phyloP scores from a whole-genome alignment of 768 basidiomycete genomes.

The Boletus reticuloceps region DNA sequence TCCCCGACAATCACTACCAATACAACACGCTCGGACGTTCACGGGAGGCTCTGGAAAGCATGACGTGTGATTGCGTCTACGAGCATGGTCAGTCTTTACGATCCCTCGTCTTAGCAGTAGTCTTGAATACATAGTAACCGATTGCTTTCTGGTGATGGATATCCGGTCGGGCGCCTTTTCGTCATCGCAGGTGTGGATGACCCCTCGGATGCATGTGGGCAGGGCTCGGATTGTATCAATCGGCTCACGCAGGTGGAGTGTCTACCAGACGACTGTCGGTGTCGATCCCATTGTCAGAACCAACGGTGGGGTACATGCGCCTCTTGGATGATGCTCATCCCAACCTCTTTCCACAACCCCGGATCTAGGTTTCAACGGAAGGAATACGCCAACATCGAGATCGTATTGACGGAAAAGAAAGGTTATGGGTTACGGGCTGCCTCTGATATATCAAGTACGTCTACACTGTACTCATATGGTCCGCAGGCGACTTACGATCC shows the following conservation, averaged over 20 bases:
- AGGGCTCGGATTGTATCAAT: slow-evolving; percentile 93
- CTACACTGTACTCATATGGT: background rate
- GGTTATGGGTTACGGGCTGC: slow-evolving; percentile 90
- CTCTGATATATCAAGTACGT: slow-evolving; percentile 59
- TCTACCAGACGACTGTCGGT: slow-evolving; percentile 84
- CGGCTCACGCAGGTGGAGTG: slow-evolving; percentile 97
- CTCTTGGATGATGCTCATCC: background rate
- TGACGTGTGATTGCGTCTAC: slow-evolving; percentile 92
- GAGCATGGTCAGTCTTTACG: slow-evolving; percentile 64
- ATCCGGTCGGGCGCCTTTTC: slow-evolving; percentile 21
- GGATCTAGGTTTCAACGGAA: slow-evolving; percentile 75
- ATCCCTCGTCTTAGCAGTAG: slow-evolving; percentile 16
- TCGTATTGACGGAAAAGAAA: slow-evolving; percentile 93
- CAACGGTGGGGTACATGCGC: slow-evolving; percentile 70
- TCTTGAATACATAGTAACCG: slow-evolving; percentile 31
- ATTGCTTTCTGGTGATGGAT: slow-evolving; percentile 12
- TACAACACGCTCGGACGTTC: slow-evolving; percentile 83
- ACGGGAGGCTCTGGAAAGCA: slow-evolving; percentile 86
- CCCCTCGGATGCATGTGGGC: slow-evolving; percentile 73
- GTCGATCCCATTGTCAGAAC: slow-evolving; percentile 80
- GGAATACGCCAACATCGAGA: slow-evolving; percentile 82
- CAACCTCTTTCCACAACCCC: slow-evolving; percentile 1
- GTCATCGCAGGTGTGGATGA: slow-evolving; percentile 53
- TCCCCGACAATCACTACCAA: slow-evolving; percentile 82
- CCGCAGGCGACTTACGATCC: slow-evolving; percentile 2